Percentiles rank a stretch among this genome's conserved stretches.
Conservation (phyloP, 2,329 filamentous ascomycete species). For the Fusarium sp. region DNA sequence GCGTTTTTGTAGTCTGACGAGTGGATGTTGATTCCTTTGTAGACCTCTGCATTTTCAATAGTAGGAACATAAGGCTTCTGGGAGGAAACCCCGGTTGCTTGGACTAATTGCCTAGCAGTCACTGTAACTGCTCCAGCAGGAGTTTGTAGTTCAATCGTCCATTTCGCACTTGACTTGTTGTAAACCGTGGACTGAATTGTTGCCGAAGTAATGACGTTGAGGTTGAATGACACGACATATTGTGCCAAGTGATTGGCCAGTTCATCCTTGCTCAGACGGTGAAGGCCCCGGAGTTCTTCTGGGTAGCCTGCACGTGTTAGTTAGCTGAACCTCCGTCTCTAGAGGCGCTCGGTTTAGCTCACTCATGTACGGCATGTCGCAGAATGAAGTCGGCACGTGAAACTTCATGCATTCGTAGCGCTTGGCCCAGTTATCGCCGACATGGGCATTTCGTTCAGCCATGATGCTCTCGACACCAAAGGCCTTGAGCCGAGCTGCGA, state of each 20-base stretch:
- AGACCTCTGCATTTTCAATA: background rate
- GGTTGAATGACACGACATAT: slow-evolving; percentile 7
- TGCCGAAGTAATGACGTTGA: slow-evolving; percentile 18
- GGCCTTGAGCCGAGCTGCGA: slow-evolving; percentile 24
- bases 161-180: background rate
- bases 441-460: slow-evolving; percentile 1
- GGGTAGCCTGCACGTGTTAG: background rate
- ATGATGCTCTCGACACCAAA: slow-evolving; percentile 21
- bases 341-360: background rate
- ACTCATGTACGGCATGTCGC: slow-evolving; percentile 27
- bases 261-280: slow-evolving; percentile 26
- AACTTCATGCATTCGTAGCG: slow-evolving; percentile 28
- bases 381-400: slow-evolving; percentile 25
- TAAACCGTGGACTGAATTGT: slow-evolving; percentile 11
- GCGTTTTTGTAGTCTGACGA: slow-evolving; percentile 13
- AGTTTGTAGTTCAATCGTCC: background rate
- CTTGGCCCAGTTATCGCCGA: slow-evolving; percentile 29
- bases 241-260: slow-evolving; percentile 10
- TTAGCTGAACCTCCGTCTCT: fast-evolving
- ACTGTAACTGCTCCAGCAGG: background rate
- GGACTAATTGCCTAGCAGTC: slow-evolving; percentile 11
- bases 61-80: slow-evolving; percentile 15
- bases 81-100: slow-evolving; percentile 23
- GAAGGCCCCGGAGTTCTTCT: background rate
- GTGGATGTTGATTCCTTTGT: slow-evolving; percentile 22